Evolutionary conservation across 208 protist genomes (phyloP), one percentile per base, ranked within the genome.

Genomic region (Crithidia mellificae): DNA sequence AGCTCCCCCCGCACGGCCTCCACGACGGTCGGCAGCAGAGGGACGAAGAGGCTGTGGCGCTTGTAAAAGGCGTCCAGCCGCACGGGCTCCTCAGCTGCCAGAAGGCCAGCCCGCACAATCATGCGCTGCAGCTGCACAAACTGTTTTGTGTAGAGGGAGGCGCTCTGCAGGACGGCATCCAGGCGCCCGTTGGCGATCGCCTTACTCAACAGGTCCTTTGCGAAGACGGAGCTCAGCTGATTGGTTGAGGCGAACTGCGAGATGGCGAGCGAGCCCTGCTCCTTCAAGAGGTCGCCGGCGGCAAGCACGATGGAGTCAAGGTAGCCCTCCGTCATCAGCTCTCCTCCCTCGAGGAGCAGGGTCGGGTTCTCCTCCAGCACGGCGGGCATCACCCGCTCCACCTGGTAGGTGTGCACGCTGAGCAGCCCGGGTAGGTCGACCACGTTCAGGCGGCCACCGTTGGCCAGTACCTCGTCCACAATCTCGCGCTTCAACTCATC

Each of bases 401-500:
- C 75, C 44, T 90, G 81, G 22, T 72, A 80, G 22, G 78, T 64
- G 64, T 89, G 78, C 30, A 93, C 85, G 59, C 78, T 91, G n/a
- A 93, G 77, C 49, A 79, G 68, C 25, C 83, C 77, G 32, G 82
- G 88, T 17, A 93, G 50, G 56, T 93, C 83, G 7, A 90, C 79
- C 24, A 91, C 85, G 64, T 91, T 93, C 29, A 93, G 76, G 7
- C 88, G 77, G 1, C 88, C 88, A 46, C 81, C 80, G 57, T 84
- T 93, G 32, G 81, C 80, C 32, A 77, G 41, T 46, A 93, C 78
- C 81, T 93, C 88, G 46, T 91, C 85, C 20, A 91, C 74, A 38
- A 93, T 81, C 51, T 93, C 84, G 43, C 85, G 81, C 41, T 81
- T 78, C 22, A 93, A 77, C 63, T 91, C 79, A 52, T 93, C 81